Evolutionary conservation across 2,329 filamentous ascomycete genomes (phyloP).

Genomic region (Hypoxylon sp.): DNA sequence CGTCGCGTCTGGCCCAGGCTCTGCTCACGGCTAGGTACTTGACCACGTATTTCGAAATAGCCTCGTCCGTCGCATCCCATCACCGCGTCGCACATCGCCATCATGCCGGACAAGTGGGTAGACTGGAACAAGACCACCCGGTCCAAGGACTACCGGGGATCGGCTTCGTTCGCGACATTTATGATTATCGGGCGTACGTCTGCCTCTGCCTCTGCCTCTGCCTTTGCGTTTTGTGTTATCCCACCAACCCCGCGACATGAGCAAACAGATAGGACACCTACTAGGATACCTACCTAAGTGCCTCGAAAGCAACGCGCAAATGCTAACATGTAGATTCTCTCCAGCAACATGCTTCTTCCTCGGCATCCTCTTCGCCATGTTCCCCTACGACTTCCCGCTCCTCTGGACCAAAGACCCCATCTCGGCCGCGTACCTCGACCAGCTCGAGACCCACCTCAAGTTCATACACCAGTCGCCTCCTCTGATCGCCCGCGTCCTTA

Average conservation of each 20-base stretch:
- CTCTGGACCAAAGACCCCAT: constrained; percentile 81
- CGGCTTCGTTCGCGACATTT: constrained; percentile 90
- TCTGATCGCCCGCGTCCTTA: constrained; percentile 91
- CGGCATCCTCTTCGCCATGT: constrained; percentile 94
- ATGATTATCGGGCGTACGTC: constrained; percentile 94
- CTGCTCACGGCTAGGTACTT: background rate
- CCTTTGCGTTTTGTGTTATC: background rate
- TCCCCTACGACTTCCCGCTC: constrained; percentile 95
- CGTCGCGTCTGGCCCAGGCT: background rate
- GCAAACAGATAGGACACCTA: constrained; percentile 1
- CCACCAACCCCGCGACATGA: background rate
- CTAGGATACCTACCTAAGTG: background rate
- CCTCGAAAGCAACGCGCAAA: background rate
- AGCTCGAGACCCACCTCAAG: constrained; percentile 89
- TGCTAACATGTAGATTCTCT: constrained; percentile 17
- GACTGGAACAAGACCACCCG: constrained; percentile 71
- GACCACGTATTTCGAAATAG: constrained; percentile 9
- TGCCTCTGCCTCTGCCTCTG: constrained; percentile 56
- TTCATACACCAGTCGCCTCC: constrained; percentile 94
- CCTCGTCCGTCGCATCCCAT: constrained; percentile 25
- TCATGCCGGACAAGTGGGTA: constrained; percentile 58
- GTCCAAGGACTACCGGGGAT: constrained; percentile 71
- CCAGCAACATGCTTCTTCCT: constrained; percentile 96
- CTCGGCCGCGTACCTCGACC: constrained; percentile 79
- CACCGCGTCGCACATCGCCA: constrained; percentile 33